A percentile compares a stretch with the other conserved stretches of the same genome.
Evolutionary conservation across 305 asterid species (phyloP).

Genomic region (Plantago coronopus): DNA sequence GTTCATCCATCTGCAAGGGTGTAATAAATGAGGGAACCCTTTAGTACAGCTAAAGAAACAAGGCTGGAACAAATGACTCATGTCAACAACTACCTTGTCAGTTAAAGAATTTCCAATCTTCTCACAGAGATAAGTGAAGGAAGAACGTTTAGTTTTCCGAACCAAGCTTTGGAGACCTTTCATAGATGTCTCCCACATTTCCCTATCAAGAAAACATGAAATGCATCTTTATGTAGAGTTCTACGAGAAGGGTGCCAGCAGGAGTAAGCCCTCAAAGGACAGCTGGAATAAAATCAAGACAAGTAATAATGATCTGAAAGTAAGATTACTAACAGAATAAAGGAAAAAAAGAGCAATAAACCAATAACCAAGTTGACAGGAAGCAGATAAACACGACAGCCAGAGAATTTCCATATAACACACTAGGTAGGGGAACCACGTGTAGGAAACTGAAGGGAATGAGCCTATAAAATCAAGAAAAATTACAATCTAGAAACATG

Average conservation of each 20-base stretch:
- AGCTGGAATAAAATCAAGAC: background rate
- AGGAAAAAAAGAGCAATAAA: too few species aligned
- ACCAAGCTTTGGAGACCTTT: constrained; percentile 87
- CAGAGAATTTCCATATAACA: too few species aligned
- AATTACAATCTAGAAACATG: background rate
- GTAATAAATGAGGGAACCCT: constrained; percentile 23
- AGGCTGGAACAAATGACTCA: constrained; percentile 12
- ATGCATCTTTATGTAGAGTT: constrained; percentile 14
- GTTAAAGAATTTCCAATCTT: constrained; percentile 62
- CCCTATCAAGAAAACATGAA: constrained; percentile 41
- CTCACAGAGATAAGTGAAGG: constrained; percentile 82
- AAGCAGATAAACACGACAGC: too few species aligned
- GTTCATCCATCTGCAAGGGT: constrained; percentile 86
- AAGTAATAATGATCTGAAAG: background rate
- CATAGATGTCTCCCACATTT: constrained; percentile 99
- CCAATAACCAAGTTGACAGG: too few species aligned
- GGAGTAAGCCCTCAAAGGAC: background rate
- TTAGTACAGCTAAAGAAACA: constrained; percentile 11
- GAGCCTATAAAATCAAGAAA: background rate
- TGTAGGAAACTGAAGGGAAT: too few species aligned
- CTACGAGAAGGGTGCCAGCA: constrained; percentile 14
- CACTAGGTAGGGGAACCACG: too few species aligned
- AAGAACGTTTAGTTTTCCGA: constrained; percentile 79
- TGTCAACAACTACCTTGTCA: constrained; percentile 61
- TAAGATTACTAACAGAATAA: too few species aligned